Evolutionary conservation across 176 grass and related monocot genomes (phyloP).

Genomic region (Stipa capillata): DNA sequence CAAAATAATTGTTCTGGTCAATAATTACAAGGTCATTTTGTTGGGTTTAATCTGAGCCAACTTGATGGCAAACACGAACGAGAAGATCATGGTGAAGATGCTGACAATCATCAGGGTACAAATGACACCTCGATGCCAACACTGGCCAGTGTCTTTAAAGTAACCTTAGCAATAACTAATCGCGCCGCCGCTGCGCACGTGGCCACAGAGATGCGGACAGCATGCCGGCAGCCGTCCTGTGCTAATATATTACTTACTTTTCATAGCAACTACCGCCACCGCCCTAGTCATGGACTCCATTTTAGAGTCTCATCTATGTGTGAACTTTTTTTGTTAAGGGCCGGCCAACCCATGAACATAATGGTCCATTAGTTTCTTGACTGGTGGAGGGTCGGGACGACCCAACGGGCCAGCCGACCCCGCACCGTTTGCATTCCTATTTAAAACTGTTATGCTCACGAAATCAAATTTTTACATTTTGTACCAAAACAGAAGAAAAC

Average conservation of each 20-base stretch:
- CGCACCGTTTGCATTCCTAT: background rate
- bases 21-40: too few relatives aligned
- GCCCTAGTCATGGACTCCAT: background rate
- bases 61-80: too few relatives aligned
- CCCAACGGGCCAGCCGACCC: background rate
- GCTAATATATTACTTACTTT: background rate
- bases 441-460: background rate
- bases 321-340: background rate
- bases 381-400: background rate
- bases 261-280: background rate
- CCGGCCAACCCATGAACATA: too few relatives aligned
- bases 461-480: background rate
- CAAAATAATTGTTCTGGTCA: background rate
- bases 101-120: too few relatives aligned
- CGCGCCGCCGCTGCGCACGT: background rate
- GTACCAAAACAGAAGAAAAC: conserved; percentile 2
- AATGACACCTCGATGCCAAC: too few relatives aligned
- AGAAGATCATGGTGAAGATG: too few relatives aligned
- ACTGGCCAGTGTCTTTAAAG: too few relatives aligned
- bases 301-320: background rate
- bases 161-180: too few relatives aligned
- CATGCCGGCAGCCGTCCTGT: background rate
- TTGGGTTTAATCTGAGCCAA: too few relatives aligned
- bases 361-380: background rate
- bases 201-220: background rate